Conservation (phyloP, 495 filamentous ascomycete species). For the Neurospora pannonica region DNA sequence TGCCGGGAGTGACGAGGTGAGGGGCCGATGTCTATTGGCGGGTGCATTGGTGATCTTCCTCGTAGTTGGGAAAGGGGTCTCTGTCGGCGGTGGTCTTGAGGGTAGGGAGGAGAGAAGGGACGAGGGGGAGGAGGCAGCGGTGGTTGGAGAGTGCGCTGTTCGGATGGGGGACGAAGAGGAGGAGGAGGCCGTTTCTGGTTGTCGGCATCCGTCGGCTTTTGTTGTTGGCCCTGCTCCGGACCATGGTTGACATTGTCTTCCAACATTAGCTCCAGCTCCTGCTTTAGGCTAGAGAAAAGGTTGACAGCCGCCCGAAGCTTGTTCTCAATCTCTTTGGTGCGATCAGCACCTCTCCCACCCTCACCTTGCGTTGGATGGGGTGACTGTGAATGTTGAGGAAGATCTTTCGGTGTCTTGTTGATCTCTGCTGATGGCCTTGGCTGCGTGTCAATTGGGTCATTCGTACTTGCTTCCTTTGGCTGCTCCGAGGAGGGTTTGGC, state of each 20-base stretch:
- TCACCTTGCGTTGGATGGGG: neutral
- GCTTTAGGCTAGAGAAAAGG: constrained; percentile 9
- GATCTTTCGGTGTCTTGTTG: neutral
- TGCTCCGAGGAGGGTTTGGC: neutral
- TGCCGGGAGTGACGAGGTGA: neutral
- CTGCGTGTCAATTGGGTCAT: neutral
- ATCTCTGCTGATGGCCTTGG: neutral
- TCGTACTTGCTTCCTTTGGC: neutral
- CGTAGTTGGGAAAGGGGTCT: neutral
- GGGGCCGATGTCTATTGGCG: neutral
- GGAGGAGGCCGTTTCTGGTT: neutral
- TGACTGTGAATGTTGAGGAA: neutral
- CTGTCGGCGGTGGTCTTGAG: neutral
- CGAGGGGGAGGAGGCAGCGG: neutral
- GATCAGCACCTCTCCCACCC: neutral
- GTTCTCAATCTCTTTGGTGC: neutral
- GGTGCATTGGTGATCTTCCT: neutral
- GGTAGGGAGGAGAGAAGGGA: neutral
- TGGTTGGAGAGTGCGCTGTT: neutral
- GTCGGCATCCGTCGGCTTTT: neutral
- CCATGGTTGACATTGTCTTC: neutral
- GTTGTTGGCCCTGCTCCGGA: neutral
- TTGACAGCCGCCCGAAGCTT: constrained; percentile 10
- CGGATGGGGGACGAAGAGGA: neutral
- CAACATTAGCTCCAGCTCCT: constrained; percentile 13